These are phyloP conservation scores for Passalora sequoiae DNA, from an alignment of 2,329 filamentous ascomycete species.

Conservation along the genomic window DNA sequence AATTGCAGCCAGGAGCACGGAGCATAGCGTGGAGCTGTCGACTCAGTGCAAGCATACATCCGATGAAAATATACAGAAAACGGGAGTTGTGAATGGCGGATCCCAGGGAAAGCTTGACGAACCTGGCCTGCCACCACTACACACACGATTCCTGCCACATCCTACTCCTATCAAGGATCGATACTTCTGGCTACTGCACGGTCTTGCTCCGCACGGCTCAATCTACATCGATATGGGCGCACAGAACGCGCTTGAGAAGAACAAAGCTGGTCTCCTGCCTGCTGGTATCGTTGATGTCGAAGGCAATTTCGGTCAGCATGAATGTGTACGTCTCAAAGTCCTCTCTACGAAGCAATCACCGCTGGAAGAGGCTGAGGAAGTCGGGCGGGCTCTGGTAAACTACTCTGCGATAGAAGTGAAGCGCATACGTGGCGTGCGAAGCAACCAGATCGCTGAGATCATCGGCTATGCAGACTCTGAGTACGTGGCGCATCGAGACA, in stretches of 20 bases:
- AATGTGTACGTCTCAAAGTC: conserved; percentile 81
- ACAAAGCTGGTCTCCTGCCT: conserved; percentile 74
- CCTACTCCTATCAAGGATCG: conserved; percentile 81
- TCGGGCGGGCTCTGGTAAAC: conserved; percentile 85
- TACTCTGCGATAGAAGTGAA: conserved; percentile 82
- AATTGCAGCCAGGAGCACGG: conserved; percentile 29
- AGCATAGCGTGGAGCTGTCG: conserved; percentile 25
- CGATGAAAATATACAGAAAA: conserved; percentile 22
- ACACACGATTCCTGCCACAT: conserved; percentile 89
- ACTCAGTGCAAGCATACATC: conserved; percentile 5
- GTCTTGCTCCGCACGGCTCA: conserved; percentile 81
- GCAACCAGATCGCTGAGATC: conserved; percentile 70
- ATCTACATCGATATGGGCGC: conserved; percentile 92
- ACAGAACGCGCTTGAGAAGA: conserved; percentile 69
- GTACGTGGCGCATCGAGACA: conserved; percentile 84
- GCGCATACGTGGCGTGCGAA: conserved; percentile 78
- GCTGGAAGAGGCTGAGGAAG: conserved; percentile 50
- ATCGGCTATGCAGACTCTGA: conserved; percentile 92
- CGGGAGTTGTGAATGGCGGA: conserved; percentile 24
- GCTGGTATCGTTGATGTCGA: conserved; percentile 88
- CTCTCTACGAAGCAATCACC: conserved; percentile 55
- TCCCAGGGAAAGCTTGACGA: conserved; percentile 26
- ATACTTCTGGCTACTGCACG: conserved; percentile 95
- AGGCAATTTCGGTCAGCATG: conserved; percentile 83
- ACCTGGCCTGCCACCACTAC: conserved; percentile 53